Base-by-base conservation (phyloP, 2,329 filamentous ascomycete species). In the Talaromyces sp. region DNA sequence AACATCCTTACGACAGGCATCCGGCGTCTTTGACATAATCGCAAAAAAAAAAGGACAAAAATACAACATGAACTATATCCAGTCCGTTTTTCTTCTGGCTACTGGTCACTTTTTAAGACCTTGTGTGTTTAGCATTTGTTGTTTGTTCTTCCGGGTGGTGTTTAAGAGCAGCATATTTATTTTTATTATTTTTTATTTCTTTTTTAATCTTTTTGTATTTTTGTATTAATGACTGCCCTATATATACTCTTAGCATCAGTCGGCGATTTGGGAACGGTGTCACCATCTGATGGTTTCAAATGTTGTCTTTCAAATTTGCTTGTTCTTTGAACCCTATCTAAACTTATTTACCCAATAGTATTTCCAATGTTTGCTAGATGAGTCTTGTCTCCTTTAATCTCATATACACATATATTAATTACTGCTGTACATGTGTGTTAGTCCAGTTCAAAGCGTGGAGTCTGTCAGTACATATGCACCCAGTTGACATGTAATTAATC, bases 1-100 rank as follows among this genome's bases (percentile, higher is more conserved):
- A 90, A 24, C 29, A 38, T n/a, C 49, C 26, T 52, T 52, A 17
- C 49, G 49, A 29, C 17, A 29, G 49, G 10, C 49, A n/a, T n/a
- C 27, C 24, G 49, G 27, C 24, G n/a, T 27, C 14, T 1, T 52
- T 52, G 27, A 17, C 35, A n/a, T 38, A n/a, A 38, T 38, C 6
- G 17, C 35, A 13, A 4, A 38, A 38, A 51, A 24, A 29, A 4
- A 35, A 17, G n/a, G n/a, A n/a, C n/a, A n/a, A 51, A 26, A 29
- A 6, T 52, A n/a, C 49, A 29, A 17, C 26, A n/a, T 52, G 17
- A 38, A n/a, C 26, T 27, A 26, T 29, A 17, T 52, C 14, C 17
- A 10, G 19, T 52, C 31, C 9, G 13, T 26, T 52, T 14, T 52
- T 46, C 19, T 21, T 13, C 7, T 41, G 13, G 38, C n/a, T n/a